A percentile compares a stretch with the other conserved stretches of the same genome.
Conservation (phyloP, 768 basidiomycete species). For the Tylopilus subfusipes region DNA sequence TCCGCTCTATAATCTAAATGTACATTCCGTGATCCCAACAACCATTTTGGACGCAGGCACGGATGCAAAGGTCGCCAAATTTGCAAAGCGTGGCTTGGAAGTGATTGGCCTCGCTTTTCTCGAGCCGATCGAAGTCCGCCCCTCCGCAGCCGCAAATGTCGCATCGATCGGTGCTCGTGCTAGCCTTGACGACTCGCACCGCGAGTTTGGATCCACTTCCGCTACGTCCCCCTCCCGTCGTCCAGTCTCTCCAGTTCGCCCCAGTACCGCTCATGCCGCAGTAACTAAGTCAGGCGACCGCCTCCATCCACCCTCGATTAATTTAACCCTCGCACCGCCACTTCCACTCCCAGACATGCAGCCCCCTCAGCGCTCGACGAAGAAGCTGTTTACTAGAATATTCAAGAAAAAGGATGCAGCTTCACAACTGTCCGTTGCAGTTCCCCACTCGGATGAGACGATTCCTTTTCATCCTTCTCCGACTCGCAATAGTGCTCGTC, state of each 20-base stretch:
- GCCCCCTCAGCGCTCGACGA: slow-evolving; percentile 44
- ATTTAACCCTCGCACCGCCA: slow-evolving; percentile 15
- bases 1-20: slow-evolving; percentile 82
- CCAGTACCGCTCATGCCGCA: slow-evolving; percentile 1
- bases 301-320: slow-evolving; percentile 10
- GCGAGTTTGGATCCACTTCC: slow-evolving; percentile 20
- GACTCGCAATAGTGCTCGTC: slow-evolving; percentile 2
- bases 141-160: slow-evolving; percentile 10
- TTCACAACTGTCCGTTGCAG: slow-evolving; percentile 18
- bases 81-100: slow-evolving; percentile 69
- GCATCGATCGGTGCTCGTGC: slow-evolving; percentile 26
- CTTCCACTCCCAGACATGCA: slow-evolving; percentile 12
- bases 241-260: slow-evolving; percentile 8
- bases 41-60: slow-evolving; percentile 85
- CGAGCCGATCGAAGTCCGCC: slow-evolving; percentile 78
- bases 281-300: neutral
- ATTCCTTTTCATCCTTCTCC: slow-evolving; percentile 19
- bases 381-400: slow-evolving; percentile 62
- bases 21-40: slow-evolving; percentile 85
- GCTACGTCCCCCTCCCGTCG: slow-evolving; percentile 4
- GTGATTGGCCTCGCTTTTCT: slow-evolving; percentile 73
- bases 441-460: slow-evolving; percentile 26
- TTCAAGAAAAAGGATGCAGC: slow-evolving; percentile 56
- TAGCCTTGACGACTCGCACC: slow-evolving; percentile 26
- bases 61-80: slow-evolving; percentile 80